phyloP scores from a whole-genome alignment of 495 filamentous ascomycete species.

The Jackrogersella multiformis region DNA sequence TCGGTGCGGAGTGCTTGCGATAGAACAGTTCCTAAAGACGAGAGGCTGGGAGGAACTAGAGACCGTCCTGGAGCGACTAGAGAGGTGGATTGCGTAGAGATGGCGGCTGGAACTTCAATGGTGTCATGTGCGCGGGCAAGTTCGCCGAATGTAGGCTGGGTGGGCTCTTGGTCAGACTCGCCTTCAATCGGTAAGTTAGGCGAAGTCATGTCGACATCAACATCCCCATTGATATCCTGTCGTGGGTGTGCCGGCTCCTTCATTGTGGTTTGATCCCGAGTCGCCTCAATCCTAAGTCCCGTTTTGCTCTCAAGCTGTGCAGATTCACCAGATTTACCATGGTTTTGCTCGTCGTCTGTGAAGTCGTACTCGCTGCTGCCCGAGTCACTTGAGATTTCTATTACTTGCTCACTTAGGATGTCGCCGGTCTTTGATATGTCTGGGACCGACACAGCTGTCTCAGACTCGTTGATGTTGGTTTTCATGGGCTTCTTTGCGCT shows the following conservation, averaged over 20 bases:
- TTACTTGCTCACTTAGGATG: slow-evolving; percentile 46
- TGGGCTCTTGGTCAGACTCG: slow-evolving; percentile 59
- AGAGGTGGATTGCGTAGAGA: slow-evolving; percentile 53
- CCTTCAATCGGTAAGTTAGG: slow-evolving; percentile 59
- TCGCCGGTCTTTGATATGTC: slow-evolving; percentile 43
- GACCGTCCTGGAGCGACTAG: slow-evolving; percentile 45
- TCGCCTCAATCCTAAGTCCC: slow-evolving; percentile 9
- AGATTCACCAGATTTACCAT: slow-evolving; percentile 22
- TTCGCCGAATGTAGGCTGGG: slow-evolving; percentile 84
- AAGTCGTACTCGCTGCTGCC: slow-evolving; percentile 52
- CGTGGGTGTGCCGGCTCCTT: slow-evolving; percentile 5
- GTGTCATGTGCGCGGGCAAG: slow-evolving; percentile 77
- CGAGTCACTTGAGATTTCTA: slow-evolving; percentile 67
- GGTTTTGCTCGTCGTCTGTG: slow-evolving; percentile 48
- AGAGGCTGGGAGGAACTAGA: slow-evolving; percentile 70
- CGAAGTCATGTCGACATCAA: slow-evolving; percentile 53
- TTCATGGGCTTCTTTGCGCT: slow-evolving; percentile 66
- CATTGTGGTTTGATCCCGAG: slow-evolving; percentile 10
- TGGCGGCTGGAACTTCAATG: slow-evolving; percentile 77
- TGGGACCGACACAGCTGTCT: slow-evolving; percentile 65
- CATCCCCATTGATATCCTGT: slow-evolving; percentile 23
- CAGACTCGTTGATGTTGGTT: slow-evolving; percentile 79
- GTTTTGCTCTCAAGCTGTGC: slow-evolving; percentile 20
- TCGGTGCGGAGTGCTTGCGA: slow-evolving; percentile 92
- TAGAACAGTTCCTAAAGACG: slow-evolving; percentile 87